Conservation (phyloP, 768 basidiomycete genomes). For the Mycena belliarum region DNA sequence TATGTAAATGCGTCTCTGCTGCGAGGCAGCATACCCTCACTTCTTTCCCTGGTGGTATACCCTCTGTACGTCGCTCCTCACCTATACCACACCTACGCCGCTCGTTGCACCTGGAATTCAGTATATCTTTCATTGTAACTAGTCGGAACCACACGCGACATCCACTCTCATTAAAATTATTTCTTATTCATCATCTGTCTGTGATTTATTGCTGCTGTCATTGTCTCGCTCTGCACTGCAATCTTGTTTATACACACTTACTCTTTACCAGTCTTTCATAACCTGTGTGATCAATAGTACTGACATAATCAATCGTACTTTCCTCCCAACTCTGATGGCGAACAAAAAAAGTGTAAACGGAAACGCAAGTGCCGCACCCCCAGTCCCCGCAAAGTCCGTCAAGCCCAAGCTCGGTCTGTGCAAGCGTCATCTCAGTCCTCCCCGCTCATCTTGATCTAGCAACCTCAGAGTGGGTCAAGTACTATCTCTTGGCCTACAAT, state of each 20-base stretch:
- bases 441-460: slow-evolving; percentile 1
- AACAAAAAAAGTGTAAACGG: slow-evolving; percentile 16
- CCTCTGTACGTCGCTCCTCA: slow-evolving; percentile 14
- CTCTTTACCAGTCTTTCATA: not conserved
- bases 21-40: slow-evolving; percentile 9
- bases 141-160: slow-evolving; percentile 19
- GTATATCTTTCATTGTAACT: slow-evolving; percentile 8
- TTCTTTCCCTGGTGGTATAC: slow-evolving; percentile 21
- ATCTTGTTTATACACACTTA: slow-evolving; percentile 20
- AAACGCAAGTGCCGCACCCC: slow-evolving; percentile 1
- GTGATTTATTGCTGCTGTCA: slow-evolving; percentile 19
- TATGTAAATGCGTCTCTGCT: slow-evolving; percentile 6
- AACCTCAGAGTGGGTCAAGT: slow-evolving; percentile 33
- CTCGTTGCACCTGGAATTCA: slow-evolving; percentile 23
- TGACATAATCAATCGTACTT: not conserved
- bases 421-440: not conserved
- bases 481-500: slow-evolving; percentile 83
- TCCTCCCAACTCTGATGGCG: slow-evolving; percentile 4
- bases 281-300: too few species aligned
- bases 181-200: slow-evolving; percentile 15
- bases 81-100: slow-evolving; percentile 21
- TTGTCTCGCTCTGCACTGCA: slow-evolving; percentile 23
- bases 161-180: slow-evolving; percentile 23
- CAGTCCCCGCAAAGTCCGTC: slow-evolving; percentile 16
- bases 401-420: slow-evolving; percentile 11